Base-by-base conservation (phyloP, 129 eudicot species). In the Pulicaria dysenterica region DNA sequence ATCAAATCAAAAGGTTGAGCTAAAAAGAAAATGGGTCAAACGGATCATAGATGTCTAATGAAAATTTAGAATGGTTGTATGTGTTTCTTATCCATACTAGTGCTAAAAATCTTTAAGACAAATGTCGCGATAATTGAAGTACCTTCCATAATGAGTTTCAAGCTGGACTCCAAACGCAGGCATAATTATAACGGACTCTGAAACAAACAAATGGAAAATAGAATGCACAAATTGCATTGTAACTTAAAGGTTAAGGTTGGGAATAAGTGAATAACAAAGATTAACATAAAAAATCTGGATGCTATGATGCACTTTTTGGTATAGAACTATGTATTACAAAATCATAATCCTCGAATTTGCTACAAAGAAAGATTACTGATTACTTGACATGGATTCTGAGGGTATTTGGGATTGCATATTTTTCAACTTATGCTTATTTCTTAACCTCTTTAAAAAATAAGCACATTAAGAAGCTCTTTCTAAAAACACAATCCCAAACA, bases 131-230 rank as follows among this genome's bases (percentile, higher is more conserved):
- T 39, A 41, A 54, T 13, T 71, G 47, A 8, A 19, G 73, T 88
- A 91, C 97, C 97, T 88, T 82, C 75, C 72, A 14, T 92, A 87
- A 44, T 78, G 86, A 67, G 96, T 92, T 87, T 89, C 96, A 82
- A 92, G 94, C 81, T 92, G 98, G 54, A 92, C 87, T 48, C 98
- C 98, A 59, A 92, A 87, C 14, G 79, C 81, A 15, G 98, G 96
- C 80, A 89, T 77, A 64, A 92, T 92, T n/a, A 87, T 53, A 51
- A 92, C 86, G 5, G 92, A 87, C 73, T 92, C 97, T 92, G 96
- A 64, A 57, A 77, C 77, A 76, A 56, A 24, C 38, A 48, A 57
- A 73, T 8, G 57, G 72, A 69, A 70, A 38, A 46, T 19, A 7
- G 10, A 69, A 51, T 24, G 50, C 40, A 44, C 10, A 72, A 14